Evolutionary conservation across 768 basidiomycete genomes (phyloP), one percentile per base, ranked within the genome.

Genomic region (Suillus lakei): DNA sequence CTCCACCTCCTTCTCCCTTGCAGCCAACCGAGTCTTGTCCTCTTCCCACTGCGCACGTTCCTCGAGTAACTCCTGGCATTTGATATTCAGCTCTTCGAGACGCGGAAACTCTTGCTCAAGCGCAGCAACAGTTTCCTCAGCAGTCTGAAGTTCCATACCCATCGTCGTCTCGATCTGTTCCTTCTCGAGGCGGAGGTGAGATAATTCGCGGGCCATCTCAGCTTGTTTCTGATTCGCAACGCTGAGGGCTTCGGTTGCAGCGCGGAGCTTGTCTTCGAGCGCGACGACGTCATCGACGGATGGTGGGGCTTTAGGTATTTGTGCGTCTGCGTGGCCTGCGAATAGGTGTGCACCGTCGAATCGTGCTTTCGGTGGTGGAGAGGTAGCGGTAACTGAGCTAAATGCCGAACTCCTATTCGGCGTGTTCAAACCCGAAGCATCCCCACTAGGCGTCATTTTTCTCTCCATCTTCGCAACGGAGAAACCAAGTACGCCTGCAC

Each of bases 341-440:
- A 95, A 95, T 61, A 95, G 81, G 78, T 95, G 93, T 0, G 90
- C 87, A 15, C 92, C 92, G 62, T 93, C 92, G 73, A 96, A 96
- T 44, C 86, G 87, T 10, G 79, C 70, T 48, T 80, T 82, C n/a
- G 83, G 78, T 6, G 85, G 78, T 15, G 83, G 76, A 1, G 83
- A 79, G 16, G 76, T 67, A 53, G 82, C 84, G 32, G 81, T 78
- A 26, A 78, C 76, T 0, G 87, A 85, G 69, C 85, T 88, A 70
- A 85, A 79, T 21, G 84, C 78, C 3, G 86, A 83, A 64, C 77
- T 85, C 38, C 82, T 77, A 67, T 78, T 83, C 0, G 85, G 85
- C 3, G 85, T 86, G 66, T 82, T 82, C 71, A 84, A 82, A 2
- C 86, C 86, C 36, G 86, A 88, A 53, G 66, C 41, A 61, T 86